These are phyloP conservation scores for Hypoxylon sp. DNA, from an alignment of 2,329 filamentous ascomycete genomes.

Conservation along the genomic window DNA sequence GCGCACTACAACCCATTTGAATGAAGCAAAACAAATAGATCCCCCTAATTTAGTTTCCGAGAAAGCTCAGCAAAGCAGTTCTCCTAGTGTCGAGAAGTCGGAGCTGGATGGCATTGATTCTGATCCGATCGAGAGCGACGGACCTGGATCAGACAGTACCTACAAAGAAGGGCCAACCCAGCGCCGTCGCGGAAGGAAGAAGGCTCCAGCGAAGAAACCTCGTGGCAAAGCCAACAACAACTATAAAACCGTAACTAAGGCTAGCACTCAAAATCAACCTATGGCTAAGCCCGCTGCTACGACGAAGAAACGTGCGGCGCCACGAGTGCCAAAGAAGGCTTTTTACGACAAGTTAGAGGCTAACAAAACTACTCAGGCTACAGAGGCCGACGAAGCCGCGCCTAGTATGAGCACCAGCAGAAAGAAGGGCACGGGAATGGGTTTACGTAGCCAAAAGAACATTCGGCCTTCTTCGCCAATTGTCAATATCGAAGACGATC, in stretches of 20 bases:
- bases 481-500: not conserved
- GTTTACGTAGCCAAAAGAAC: not conserved
- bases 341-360: conserved; percentile 19
- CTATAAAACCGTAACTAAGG: not conserved
- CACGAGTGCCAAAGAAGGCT: conserved; percentile 24
- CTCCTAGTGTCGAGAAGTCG: too few species aligned
- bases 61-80: too few species aligned
- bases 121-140: conserved; percentile 7
- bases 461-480: conserved; percentile 1
- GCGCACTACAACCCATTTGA: conserved; percentile 1
- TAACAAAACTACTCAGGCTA: too few species aligned
- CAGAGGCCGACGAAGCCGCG: too few species aligned
- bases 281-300: not conserved
- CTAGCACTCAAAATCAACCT: not conserved
- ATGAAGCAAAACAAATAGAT: conserved; percentile 2
- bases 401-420: not conserved
- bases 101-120: conserved; percentile 20
- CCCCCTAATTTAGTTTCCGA: too few species aligned
- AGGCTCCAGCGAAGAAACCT: conserved; percentile 4
- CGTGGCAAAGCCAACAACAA: conserved; percentile 7
- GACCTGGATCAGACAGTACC: conserved; percentile 18
- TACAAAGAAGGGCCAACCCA: conserved; percentile 6
- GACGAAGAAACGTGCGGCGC: conserved; percentile 4
- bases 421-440: not conserved
- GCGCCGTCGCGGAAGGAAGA: conserved; percentile 17